Base-by-base conservation (phyloP, 768 basidiomycete genomes). In the Psilocybe sp. region DNA sequence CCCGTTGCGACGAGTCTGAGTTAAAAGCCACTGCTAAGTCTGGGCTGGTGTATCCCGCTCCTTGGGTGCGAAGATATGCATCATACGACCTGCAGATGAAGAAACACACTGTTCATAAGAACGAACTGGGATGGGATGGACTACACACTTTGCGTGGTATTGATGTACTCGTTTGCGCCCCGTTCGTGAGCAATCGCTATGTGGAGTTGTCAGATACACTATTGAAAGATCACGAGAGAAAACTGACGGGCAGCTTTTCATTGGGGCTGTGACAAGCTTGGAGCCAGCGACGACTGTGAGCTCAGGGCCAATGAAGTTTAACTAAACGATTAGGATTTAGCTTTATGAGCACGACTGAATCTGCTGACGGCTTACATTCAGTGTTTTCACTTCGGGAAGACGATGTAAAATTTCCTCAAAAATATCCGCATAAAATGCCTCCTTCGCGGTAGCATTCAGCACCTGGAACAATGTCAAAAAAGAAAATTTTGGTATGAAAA, bases 381-480 rank as follows among this genome's bases (percentile, higher is more conserved):
- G 50, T 0, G 42, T 56, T 23, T 67, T 62, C 9, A 69, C 60
- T 31, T 51, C 47, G 4, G 69, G 70, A 14, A 67, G 52, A 28
- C 69, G 61, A 47, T 71, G 69, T 7, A 71, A 43, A n/a, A 70
- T 64, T 44, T 70, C 69, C 47, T 71, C 70, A 47, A 71, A 70
- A 0, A 61, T 45, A 14, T 50, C 36, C 3, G 53, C 52, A 41
- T 54, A 35, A 28, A 43, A 15, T 9, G 63, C 19, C 38, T 70
- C 67, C 12, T 52, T 52, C 11, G 61, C 33, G 15, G 54, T 48
- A 7, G 67, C 61, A 1, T 67, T 67, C 9, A 70, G 46, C 1
- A 70, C 47, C 67, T 70, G 28, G 9, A 40, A 11, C n/a, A 32
- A 10, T 31, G 1, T 19, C 7, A 48, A 44, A 12, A 15, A 18